Conservation (phyloP, 2,329 filamentous ascomycete genomes). For the Coleophoma eucalyptorum region DNA sequence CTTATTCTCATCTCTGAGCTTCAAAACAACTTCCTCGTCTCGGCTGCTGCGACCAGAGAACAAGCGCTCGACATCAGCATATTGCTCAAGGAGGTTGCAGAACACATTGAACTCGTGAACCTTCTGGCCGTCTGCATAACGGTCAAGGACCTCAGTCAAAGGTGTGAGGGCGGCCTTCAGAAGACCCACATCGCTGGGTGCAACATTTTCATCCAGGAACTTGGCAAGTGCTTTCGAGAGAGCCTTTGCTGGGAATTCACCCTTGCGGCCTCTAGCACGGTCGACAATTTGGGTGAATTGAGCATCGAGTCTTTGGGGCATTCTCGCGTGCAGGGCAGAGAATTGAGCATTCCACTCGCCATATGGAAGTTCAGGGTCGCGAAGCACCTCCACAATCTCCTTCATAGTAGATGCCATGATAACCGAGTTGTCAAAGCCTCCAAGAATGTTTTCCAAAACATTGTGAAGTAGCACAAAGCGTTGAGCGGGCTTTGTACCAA, state of each 20-base stretch:
- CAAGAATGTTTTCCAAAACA: slow-evolving; percentile 82
- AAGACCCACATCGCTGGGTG: slow-evolving; percentile 66
- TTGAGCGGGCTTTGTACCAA: slow-evolving; percentile 90
- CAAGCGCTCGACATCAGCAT: slow-evolving; percentile 77
- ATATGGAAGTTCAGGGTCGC: slow-evolving; percentile 86
- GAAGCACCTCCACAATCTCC: slow-evolving; percentile 85
- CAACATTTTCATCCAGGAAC: slow-evolving; percentile 85
- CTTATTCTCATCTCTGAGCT: slow-evolving; percentile 93
- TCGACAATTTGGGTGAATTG: slow-evolving; percentile 84
- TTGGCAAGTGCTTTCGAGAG: slow-evolving; percentile 79
- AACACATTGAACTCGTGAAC: slow-evolving; percentile 84
- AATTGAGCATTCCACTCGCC: slow-evolving; percentile 96
- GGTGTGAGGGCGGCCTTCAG: slow-evolving; percentile 72
- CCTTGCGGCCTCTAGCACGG: slow-evolving; percentile 69
- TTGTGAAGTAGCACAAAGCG: slow-evolving; percentile 73
- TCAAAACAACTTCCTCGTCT: slow-evolving; percentile 90
- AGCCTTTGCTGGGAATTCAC: slow-evolving; percentile 89
- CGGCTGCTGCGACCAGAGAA: slow-evolving; percentile 83
- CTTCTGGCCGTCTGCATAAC: slow-evolving; percentile 86
- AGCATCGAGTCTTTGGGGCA: slow-evolving; percentile 88
- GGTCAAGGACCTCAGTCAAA: slow-evolving; percentile 70
- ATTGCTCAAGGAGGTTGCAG: slow-evolving; percentile 72
- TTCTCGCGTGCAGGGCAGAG: slow-evolving; percentile 92
- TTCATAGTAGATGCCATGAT: slow-evolving; percentile 87
- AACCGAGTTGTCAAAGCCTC: slow-evolving; percentile 95